Percentiles rank a stretch among this genome's conserved stretches.
phyloP scores from a whole-genome alignment of 73 alveolate species.

The Loxodes magnus region DNA sequence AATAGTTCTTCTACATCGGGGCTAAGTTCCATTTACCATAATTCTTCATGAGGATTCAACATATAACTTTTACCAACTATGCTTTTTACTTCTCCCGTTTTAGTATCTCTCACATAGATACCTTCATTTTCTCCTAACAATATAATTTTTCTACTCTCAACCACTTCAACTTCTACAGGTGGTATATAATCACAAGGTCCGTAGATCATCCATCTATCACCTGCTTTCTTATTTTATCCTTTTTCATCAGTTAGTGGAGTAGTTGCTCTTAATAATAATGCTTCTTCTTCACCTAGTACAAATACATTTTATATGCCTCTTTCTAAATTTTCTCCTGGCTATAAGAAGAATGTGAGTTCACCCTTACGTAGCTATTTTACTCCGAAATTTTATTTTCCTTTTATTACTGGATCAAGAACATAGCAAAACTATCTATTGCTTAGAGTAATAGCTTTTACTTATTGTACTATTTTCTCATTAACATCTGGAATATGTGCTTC shows the following conservation, averaged over 20 bases:
- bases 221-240: slow-evolving; percentile 31
- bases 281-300: slow-evolving; percentile 66
- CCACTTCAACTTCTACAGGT: slow-evolving; percentile 33
- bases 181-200: slow-evolving; percentile 74
- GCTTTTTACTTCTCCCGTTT: slow-evolving; percentile 60
- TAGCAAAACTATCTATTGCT: slow-evolving; percentile 42
- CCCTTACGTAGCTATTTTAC: slow-evolving; percentile 44
- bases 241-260: slow-evolving; percentile 17
- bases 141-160: slow-evolving; percentile 54
- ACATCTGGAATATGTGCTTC: slow-evolving; percentile 57
- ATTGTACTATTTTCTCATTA: slow-evolving; percentile 33
- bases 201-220: slow-evolving; percentile 59
- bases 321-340: slow-evolving; percentile 55
- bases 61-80: slow-evolving; percentile 60
- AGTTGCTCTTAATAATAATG: slow-evolving; percentile 46
- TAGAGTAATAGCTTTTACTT: slow-evolving; percentile 33
- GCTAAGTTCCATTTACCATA: slow-evolving; percentile 43
- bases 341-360: slow-evolving; percentile 48
- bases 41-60: slow-evolving; percentile 42
- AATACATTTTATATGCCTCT: slow-evolving; percentile 26
- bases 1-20: slow-evolving; percentile 43
- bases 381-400: slow-evolving; percentile 38
- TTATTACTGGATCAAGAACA: slow-evolving; percentile 38
- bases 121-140: slow-evolving; percentile 77
- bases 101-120: slow-evolving; percentile 49